Percentiles rank a stretch among this genome's conserved stretches.
Evolutionary conservation across 306 rosid species (phyloP).

Genomic region (Vigna radiata): DNA sequence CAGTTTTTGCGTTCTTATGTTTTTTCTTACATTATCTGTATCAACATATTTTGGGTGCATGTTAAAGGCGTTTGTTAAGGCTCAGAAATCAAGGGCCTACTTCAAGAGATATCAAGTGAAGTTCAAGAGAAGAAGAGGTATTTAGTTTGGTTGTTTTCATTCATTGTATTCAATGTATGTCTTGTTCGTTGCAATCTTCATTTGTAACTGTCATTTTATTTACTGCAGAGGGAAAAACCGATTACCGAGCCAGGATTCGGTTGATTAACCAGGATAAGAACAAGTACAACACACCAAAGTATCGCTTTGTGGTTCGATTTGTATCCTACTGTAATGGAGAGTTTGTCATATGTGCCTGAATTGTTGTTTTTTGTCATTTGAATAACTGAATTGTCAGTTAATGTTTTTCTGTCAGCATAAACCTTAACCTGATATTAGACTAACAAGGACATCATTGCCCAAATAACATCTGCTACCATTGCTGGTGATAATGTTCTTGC

Average conservation of each 20-base stretch:
- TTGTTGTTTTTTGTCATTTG: not conserved
- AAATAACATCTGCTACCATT: constrained; percentile 80
- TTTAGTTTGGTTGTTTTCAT: not conserved
- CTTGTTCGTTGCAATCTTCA: not conserved
- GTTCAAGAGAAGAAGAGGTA: constrained; percentile 59
- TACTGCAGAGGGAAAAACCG: constrained; percentile 82
- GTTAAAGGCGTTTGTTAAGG: constrained; percentile 41
- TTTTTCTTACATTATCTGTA: not conserved
- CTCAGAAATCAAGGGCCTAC: constrained; percentile 54
- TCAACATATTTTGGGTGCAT: not conserved
- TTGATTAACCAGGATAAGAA: constrained; percentile 88
- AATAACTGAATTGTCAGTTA: too few species aligned
- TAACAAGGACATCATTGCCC: constrained; percentile 79
- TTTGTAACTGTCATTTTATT: not conserved
- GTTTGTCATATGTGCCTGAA: not conserved
- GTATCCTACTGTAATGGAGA: constrained; percentile 60
- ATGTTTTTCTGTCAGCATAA: not conserved
- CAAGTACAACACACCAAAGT: constrained; percentile 88
- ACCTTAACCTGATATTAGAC: constrained; percentile 56
- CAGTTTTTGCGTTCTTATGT: not conserved
- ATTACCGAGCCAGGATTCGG: constrained; percentile 83
- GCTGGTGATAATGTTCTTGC: constrained; percentile 86
- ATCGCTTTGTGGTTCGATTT: constrained; percentile 79
- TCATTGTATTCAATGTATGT: too few species aligned
- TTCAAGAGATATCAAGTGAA: constrained; percentile 56